Evolutionary conservation across 2,329 filamentous ascomycete species (phyloP).

Genomic region (Apiospora saccharicola): DNA sequence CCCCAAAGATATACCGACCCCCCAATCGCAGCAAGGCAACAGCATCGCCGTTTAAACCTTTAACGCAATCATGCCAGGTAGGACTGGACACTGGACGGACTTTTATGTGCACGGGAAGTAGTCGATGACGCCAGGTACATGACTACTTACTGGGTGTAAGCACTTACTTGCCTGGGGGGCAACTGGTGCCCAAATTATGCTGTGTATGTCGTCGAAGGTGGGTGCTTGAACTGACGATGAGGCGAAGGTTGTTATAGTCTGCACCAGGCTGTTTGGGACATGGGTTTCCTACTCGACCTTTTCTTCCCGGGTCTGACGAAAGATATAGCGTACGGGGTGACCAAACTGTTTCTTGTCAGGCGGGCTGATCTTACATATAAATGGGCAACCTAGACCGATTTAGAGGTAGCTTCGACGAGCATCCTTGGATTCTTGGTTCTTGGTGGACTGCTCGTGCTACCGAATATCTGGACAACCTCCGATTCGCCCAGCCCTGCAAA

Average conservation of each 20-base stretch:
- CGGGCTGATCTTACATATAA: constrained; percentile 18
- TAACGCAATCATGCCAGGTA: background rate
- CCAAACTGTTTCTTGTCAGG: background rate
- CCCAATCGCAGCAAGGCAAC: background rate
- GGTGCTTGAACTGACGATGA: background rate
- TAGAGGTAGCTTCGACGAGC: background rate
- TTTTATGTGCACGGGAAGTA: background rate
- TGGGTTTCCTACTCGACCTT: background rate
- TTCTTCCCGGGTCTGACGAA: background rate
- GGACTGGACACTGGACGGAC: background rate
- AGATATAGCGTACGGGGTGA: background rate
- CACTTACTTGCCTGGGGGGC: constrained; percentile 10
- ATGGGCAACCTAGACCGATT: background rate
- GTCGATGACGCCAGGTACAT: background rate
- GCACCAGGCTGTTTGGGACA: background rate
- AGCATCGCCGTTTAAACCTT: background rate
- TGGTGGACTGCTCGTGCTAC: background rate
- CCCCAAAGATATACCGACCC: background rate
- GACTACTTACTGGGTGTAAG: background rate
- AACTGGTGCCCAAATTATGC: background rate
- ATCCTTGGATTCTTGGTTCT: background rate
- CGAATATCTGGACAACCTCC: background rate
- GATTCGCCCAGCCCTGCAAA: background rate
- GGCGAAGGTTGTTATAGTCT: background rate
- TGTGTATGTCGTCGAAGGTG: background rate